Evolutionary conservation across 1,284 basidiomycete genomes (phyloP), one percentile per base, ranked within the genome.

Genomic region (Papiliotrema nemorosa): DNA sequence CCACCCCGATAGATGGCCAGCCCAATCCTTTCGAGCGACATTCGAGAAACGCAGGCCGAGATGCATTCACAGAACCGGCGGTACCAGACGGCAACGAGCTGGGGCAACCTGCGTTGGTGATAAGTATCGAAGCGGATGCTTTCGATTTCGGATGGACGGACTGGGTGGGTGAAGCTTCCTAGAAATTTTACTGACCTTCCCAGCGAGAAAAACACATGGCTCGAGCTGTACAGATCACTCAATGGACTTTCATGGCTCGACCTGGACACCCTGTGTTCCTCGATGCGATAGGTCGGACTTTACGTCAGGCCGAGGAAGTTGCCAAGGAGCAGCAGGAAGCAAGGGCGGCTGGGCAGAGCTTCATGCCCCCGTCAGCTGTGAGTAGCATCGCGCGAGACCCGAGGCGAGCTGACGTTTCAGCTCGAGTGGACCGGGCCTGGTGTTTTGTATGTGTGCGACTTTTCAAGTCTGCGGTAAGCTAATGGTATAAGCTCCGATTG

Each of bases 381-480:
- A 55, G 62, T 61, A 3, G 9, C n/a, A 7, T 36, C 21, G 4
- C 13, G 21, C 37, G 3, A 27, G 39, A 44, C 18, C 22, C 5
- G 13, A 5, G 16, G 21, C 20, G 25, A 43, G 13, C 38, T 18
- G 33, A 39, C 33, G 21, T 36, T 59, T 21, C 42, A 44, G 53
- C 54, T 63, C 26, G 67, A 65, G 41, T 72, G 70, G 70, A 69
- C 70, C 0, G 70, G 70, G 2, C 70, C 70, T 0, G 70, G 65
- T 3, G 59, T 70, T 2, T 72, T 69, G 57, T 64, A 38, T 49
- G 60, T 53, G 5, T 2, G 14, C 20, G 13, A 6, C 7, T 4
- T 16, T 31, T 46, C 3, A 10, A 21, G 16, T 22, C 21, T 36
- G 37, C 27, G 43, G 6, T 3, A 26, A 31, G 36, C 25, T 42